phyloP scores from a whole-genome alignment of 1,139 yeast genomes.

The Ashbya aceris region DNA sequence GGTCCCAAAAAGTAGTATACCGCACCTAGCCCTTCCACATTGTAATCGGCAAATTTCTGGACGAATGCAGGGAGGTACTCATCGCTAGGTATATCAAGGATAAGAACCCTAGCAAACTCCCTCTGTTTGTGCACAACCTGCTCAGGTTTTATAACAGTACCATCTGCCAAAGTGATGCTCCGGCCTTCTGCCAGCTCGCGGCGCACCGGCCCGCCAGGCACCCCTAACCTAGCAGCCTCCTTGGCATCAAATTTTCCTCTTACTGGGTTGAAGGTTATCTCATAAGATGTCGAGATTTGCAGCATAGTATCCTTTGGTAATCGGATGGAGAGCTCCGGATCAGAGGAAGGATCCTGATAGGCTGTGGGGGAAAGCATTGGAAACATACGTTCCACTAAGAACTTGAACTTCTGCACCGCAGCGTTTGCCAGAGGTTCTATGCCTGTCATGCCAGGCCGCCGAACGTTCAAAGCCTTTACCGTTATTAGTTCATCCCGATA shows the following conservation, averaged over 20 bases:
- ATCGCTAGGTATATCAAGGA: conserved; percentile 64
- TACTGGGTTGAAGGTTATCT: conserved; percentile 54
- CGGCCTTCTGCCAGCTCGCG: conserved; percentile 53
- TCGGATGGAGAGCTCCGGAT: conserved; percentile 30
- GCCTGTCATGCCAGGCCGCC: background rate
- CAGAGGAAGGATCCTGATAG: conserved; percentile 28
- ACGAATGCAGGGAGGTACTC: conserved; percentile 35
- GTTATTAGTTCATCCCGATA: conserved; percentile 45
- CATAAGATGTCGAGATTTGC: conserved; percentile 42
- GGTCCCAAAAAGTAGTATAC: conserved; percentile 75
- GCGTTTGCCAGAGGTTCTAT: conserved; percentile 10
- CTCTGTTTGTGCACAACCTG: conserved; percentile 65
- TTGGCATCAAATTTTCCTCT: conserved; percentile 70
- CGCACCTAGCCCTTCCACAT: conserved; percentile 35
- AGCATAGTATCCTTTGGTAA: conserved; percentile 24
- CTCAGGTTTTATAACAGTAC: conserved; percentile 50
- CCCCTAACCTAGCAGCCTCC: conserved; percentile 59
- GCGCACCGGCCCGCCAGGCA: conserved; percentile 56
- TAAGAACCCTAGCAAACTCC: conserved; percentile 48
- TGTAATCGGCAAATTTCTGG: conserved; percentile 19
- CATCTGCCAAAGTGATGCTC: conserved; percentile 49
- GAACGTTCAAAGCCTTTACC: conserved; percentile 41
- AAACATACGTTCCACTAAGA: conserved; percentile 34
- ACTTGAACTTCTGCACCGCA: conserved; percentile 15
- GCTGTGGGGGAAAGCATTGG: conserved; percentile 32